Conservation (phyloP, 495 filamentous ascomycete species). For the Astrocystis sublimbata region DNA sequence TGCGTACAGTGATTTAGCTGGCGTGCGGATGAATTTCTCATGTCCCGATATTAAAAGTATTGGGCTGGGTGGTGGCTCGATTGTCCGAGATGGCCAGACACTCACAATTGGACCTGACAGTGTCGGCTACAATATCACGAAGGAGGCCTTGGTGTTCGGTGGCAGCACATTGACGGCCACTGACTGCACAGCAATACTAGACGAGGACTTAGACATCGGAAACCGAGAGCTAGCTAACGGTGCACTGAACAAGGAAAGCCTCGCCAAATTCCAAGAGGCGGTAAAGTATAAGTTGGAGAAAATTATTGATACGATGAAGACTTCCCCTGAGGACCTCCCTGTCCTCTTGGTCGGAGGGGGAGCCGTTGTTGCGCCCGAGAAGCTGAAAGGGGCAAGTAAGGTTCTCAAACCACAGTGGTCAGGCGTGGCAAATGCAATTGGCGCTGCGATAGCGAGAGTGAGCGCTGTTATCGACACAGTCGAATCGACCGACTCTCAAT, state of each 20-base stretch:
- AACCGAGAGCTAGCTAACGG: constrained; percentile 31
- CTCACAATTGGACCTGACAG: constrained; percentile 56
- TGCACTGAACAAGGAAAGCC: constrained; percentile 26
- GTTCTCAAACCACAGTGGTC: constrained; percentile 43
- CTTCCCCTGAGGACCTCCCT: constrained; percentile 46
- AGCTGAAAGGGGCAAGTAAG: constrained; percentile 36
- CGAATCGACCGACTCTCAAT: constrained; percentile 33
- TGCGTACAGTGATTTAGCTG: constrained; percentile 52
- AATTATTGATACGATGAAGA: constrained; percentile 54
- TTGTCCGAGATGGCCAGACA: constrained; percentile 41
- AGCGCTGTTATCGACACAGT: constrained; percentile 41
- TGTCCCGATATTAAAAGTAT: constrained; percentile 56
- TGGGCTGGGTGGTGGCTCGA: constrained; percentile 56
- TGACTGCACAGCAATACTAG: constrained; percentile 47
- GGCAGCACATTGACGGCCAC: constrained; percentile 54
- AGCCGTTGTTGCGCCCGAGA: constrained; percentile 38
- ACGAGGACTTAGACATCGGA: constrained; percentile 40
- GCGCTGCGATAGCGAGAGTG: constrained; percentile 45
- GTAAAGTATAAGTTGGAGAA: constrained; percentile 45
- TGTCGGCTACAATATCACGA: constrained; percentile 54
- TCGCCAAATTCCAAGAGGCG: constrained; percentile 35
- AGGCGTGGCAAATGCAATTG: constrained; percentile 59
- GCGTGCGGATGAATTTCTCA: constrained; percentile 54
- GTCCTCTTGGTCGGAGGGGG: constrained; percentile 53
- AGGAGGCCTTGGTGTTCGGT: constrained; percentile 53